Base-by-base conservation (phyloP, 2,329 filamentous ascomycete genomes). In the Colletotrichum acutatum region DNA sequence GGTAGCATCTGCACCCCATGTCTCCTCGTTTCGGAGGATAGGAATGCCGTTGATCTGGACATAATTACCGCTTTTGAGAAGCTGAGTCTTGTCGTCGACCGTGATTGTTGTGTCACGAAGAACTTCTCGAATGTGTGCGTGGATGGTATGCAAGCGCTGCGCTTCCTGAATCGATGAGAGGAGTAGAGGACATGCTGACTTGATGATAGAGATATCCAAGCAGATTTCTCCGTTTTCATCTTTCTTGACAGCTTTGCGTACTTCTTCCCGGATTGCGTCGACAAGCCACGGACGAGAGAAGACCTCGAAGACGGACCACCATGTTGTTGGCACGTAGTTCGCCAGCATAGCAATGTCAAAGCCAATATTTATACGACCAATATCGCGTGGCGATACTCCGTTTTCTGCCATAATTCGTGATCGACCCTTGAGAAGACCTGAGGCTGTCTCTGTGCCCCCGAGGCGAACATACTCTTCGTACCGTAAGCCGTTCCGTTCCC, bases 251-350 rank as follows among this genome's bases (percentile, higher is more conserved):
- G 75, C 74, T 3, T 71, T 32, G n/a, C 59, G 9, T 3, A 87
- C 76, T 72, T 88, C 86, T 0, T 80, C 68, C 0, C 84, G 80
- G 4, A 87, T 76, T n/a, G 82, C 80, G 0, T 74, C 65, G 1
- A 86, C 79, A 0, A 87, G 75, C 1, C 76, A 75, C 0, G 83
- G 81, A 1, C 83, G 79, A 5, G 83, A 83, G 76, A 80, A 85
- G 8, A 88, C 76, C 52, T 86, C 81, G 72, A 80, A 83, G 0
- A 88, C 46, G 1, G 83, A 68, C 86, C 86, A 88, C 77, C 87
- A 88, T 0, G 78, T 76, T 0, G 84, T 80, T 0, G 84, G 83
- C 4, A 81, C 77, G 0, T 84, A 84, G 74, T 88, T 88, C 54
- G 80, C 79, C 1, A 85, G 76, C 26, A 84, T 72, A 0, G 78